phyloP scores from a whole-genome alignment of 1,139 yeast species.

The Saccharomyces hybrid region DNA sequence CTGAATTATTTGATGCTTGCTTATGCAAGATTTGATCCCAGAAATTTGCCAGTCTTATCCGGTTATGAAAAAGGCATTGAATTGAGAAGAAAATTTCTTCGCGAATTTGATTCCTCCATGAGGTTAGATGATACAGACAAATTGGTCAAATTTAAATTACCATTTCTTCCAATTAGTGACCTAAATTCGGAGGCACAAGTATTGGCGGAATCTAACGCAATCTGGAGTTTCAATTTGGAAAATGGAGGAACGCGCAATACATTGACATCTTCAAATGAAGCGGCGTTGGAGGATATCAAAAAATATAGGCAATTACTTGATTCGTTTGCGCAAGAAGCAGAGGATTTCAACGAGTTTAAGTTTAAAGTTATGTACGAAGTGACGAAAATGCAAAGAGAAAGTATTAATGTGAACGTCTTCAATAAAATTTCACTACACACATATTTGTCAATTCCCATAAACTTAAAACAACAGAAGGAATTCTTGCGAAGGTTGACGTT shows the following conservation, averaged over 20 bases:
- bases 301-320: background rate
- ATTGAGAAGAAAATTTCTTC: conserved; percentile 42
- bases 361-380: conserved; percentile 13
- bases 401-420: conserved; percentile 17
- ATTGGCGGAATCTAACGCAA: conserved; percentile 69
- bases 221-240: conserved; percentile 43
- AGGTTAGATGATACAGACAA: conserved; percentile 20
- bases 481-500: conserved; percentile 22
- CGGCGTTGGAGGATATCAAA: background rate
- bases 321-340: conserved; percentile 2
- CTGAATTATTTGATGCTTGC: conserved; percentile 51
- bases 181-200: conserved; percentile 40
- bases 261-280: background rate
- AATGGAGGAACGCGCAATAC: conserved; percentile 18
- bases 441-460: conserved; percentile 25
- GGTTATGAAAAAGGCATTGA: conserved; percentile 41
- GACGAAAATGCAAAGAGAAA: conserved; percentile 14
- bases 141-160: conserved; percentile 38
- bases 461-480: conserved; percentile 20
- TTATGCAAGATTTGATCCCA: conserved; percentile 41
- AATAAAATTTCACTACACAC: conserved; percentile 19
- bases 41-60: conserved; percentile 37
- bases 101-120: conserved; percentile 31
- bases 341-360: conserved; percentile 17
- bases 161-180: conserved; percentile 56